These are phyloP conservation scores for Boletus sp. DNA, from an alignment of 768 basidiomycete genomes.

Conservation along the genomic window DNA sequence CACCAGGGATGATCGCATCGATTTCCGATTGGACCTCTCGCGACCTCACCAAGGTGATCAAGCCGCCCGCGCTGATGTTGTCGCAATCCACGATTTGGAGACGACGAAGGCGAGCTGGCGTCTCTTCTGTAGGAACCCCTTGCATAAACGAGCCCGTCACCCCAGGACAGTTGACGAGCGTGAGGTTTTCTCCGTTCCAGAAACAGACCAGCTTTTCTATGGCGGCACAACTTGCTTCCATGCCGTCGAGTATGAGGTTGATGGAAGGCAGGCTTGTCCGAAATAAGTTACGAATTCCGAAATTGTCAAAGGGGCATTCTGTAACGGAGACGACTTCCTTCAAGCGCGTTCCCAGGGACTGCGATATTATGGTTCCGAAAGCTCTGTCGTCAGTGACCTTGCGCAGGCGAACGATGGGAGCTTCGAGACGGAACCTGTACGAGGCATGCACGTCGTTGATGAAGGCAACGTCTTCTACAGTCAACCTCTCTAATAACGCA, in stretches of 20 bases:
- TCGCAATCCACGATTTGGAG: slow-evolving; percentile 10
- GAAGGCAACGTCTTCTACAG: slow-evolving; percentile 3
- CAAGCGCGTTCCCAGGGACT: background rate
- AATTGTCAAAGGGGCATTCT: slow-evolving; percentile 5
- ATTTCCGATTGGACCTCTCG: slow-evolving; percentile 4
- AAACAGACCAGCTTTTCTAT: background rate
- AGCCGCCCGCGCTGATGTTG: background rate
- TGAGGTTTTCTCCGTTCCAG: slow-evolving; percentile 11
- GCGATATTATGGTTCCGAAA: slow-evolving; percentile 1
- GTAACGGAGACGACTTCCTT: slow-evolving; percentile 2
- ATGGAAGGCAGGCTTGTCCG: background rate
- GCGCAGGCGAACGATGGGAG: background rate
- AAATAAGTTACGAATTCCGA: background rate
- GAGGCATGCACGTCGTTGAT: slow-evolving; percentile 5
- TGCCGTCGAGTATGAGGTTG: slow-evolving; percentile 2
- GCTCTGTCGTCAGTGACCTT: background rate
- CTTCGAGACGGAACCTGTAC: slow-evolving; percentile 6
- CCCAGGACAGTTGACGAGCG: slow-evolving; percentile 3
- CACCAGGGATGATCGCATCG: background rate
- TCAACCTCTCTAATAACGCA: background rate
- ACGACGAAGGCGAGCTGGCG: slow-evolving; percentile 1
- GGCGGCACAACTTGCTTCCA: background rate
- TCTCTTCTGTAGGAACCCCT: slow-evolving; percentile 1
- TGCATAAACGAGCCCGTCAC: slow-evolving; percentile 2
- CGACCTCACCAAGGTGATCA: background rate